Evolutionary conservation across 352 stramenopile genomes (phyloP), one percentile per base, ranked within the genome.

Genomic region (Globisporangium paddicum): DNA sequence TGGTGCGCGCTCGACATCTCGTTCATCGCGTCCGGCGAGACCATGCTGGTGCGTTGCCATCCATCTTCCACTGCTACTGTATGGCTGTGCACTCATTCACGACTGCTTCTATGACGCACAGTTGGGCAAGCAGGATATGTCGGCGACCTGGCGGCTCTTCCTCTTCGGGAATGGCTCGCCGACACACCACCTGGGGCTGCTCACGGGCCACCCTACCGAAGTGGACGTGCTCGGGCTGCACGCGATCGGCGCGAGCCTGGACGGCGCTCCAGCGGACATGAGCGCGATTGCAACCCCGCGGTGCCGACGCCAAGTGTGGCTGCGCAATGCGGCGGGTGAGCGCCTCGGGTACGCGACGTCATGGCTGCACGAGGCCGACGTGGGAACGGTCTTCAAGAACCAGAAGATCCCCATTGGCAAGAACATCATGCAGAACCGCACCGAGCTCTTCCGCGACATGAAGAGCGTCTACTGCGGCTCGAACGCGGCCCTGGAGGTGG

Each of bases 401-500:
- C 80, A 86, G 35, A 82, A 80, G 61, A 79, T 89, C 58, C 86
- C 86, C 7, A 95, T 95, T 38, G 83, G 86, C 58, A 81, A 84
- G 57, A 91, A 90, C 68, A 91, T 95, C 47, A 52, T 87, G 25
- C 72, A 84, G 66, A 82, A 92, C 66, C 86, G 86, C 67, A 92
- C 80, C 1, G 86, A 95, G 67, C 75, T 95, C 34, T 95, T 89
- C 52, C 86, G 86, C 6, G 86, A 95, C 57, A 93, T 95, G 77
- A 87, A 86, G 60, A 83, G 68, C 56, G 80, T 95, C 32, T 91
- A 86, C 63, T 87, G 78, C 48, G 86, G 86, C 14, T 53, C 69
- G 23, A 89, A 75, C 26, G 7, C 26, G 10, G 71, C 76, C 38
- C 62, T 95, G 16, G 83, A 87, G 58, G 58, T 67, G 30, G 77